Conservation (phyloP, 768 basidiomycete genomes). For the Mycena indigotica region DNA sequence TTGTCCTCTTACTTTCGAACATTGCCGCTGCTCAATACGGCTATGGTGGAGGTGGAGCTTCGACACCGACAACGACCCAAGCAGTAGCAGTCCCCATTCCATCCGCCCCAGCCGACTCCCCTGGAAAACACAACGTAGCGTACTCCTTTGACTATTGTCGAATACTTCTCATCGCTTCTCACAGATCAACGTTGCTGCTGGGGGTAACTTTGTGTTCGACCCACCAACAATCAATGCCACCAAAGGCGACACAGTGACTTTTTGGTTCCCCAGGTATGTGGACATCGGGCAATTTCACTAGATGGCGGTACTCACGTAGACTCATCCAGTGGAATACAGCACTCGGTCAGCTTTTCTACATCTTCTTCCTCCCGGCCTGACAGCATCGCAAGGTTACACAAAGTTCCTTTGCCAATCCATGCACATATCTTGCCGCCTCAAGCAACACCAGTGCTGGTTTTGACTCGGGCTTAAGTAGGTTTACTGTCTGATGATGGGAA, state of each 20-base stretch:
- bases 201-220: slow-evolving; percentile 42
- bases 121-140: slow-evolving; percentile 40
- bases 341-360: slow-evolving; percentile 37
- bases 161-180: not conserved
- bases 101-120: slow-evolving; percentile 41
- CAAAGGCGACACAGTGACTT: slow-evolving; percentile 54
- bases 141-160: not conserved
- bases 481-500: not conserved
- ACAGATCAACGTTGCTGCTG: slow-evolving; percentile 48
- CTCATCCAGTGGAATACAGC: slow-evolving; percentile 41
- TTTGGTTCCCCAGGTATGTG: slow-evolving; percentile 52
- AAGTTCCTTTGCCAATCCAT: slow-evolving; percentile 55
- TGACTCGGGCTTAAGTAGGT: slow-evolving; percentile 50
- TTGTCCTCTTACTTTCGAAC: slow-evolving; percentile 34
- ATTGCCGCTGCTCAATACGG: slow-evolving; percentile 45
- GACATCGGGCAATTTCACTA: too few relatives aligned
- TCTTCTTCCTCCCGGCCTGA: not conserved
- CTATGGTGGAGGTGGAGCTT: slow-evolving; percentile 14
- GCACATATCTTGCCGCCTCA: slow-evolving; percentile 47
- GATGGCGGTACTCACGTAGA: too few relatives aligned
- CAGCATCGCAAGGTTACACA: slow-evolving; percentile 43
- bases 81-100: slow-evolving; percentile 34
- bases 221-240: slow-evolving; percentile 50
- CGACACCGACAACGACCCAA: slow-evolving; percentile 21
- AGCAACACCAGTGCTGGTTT: slow-evolving; percentile 46